Base-by-base conservation (phyloP, 306 rosid species). In the Cucumis cinereus region DNA sequence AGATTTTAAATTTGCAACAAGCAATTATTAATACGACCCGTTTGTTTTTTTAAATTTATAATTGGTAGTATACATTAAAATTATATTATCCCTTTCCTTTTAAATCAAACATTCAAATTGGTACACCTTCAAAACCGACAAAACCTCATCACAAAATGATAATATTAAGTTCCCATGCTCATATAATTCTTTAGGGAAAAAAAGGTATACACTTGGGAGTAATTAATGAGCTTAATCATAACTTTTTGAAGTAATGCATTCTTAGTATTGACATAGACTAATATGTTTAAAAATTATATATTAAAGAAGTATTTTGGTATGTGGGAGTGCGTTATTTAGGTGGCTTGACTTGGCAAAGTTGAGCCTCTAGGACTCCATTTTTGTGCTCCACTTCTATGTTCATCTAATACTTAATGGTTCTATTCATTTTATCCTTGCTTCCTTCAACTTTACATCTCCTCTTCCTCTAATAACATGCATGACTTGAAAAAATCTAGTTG, bases 301-400 rank as follows among this genome's bases (percentile, higher is more conserved):
- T 6, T n/a, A 66, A 36, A 10, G 19, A 66, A n/a, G 0, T 66
- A 15, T 5, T 5, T 10, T 38, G 30, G 33, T 20, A 66, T 20
- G 53, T 66, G 73, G 52, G 73, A 20, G 10, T n/a, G 53, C 53
- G 40, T 40, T 66, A 22, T 4, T 22, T 68, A 43, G 54, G 33
- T 74, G 28, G 7, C 43, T 74, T 79, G 84, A 80, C 80, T 81
- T 77, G 58, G 74, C 33, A 77, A 19, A 62, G n/a, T 67, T 56
- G 40, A 53, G 67, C 81, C 77, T 85, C 86, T 80, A 83, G 76
- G 86, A 80, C 63, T 49, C 55, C 30, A 10, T 16, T 72, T 82
- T 83, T 81, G 93, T 86, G 93, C 79, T 87, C 97, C 92, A 79
- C 89, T 87, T 87, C 88, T 59, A 6, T 24, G 68, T 22, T 57